Evolutionary conservation across 78 protist species (phyloP).

Genomic region (Paratrimastix pyriformis): DNA sequence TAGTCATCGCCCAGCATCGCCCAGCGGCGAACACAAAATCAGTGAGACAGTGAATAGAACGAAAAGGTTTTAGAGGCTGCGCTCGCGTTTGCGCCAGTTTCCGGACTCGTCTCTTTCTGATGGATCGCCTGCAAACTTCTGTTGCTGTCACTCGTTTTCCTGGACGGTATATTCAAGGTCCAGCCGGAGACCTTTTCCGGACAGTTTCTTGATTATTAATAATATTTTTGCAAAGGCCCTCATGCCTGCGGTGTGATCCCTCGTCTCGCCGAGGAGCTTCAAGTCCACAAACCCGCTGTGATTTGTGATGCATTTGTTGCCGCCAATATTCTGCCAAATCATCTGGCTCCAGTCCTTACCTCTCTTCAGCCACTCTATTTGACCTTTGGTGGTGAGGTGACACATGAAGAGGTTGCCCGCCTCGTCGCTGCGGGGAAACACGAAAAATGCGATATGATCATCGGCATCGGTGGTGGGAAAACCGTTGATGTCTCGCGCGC

Average conservation of each 20-base stretch:
- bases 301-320: no score
- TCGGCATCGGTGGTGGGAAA: slow-evolving; percentile 19
- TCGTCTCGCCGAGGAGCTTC: no score
- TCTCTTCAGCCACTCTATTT: neutral
- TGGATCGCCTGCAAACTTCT: neutral
- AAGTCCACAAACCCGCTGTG: no score
- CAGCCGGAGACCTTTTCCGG: no score
- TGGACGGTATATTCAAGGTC: no score
- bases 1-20: neutral
- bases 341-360: neutral
- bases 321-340: neutral
- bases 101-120: neutral
- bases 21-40: neutral
- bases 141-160: neutral
- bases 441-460: neutral
- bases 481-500: neutral
- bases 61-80: neutral
- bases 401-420: neutral
- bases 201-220: no score
- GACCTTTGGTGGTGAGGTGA: neutral
- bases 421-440: neutral
- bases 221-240: no score
- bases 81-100: neutral
- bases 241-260: no score
- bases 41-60: neutral